Evolutionary conservation across 257 asterid genomes (phyloP), one percentile per base, ranked within the genome.

Genomic region (Ilex aquifolium): DNA sequence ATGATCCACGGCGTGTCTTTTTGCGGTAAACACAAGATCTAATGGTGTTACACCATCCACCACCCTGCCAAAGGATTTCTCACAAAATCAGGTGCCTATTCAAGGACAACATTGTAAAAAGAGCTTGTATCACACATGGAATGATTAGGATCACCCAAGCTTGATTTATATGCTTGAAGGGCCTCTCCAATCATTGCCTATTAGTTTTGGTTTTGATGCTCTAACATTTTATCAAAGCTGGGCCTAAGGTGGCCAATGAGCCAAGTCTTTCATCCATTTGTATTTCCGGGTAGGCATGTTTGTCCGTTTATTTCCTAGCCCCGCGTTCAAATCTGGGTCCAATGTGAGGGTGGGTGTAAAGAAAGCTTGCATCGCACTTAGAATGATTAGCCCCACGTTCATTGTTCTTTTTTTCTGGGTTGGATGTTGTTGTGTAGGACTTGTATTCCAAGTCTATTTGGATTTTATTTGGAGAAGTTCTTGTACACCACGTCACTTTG

Each of bases 41-140:
- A 51, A 87, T 54, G 65, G 32, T 81, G 85, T 87, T 90, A 75
- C 97, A 93, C 99, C 99, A 93, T 44, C 99, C 99, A 75, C 99
- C 99, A 70, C 99, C 99, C 99, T 93, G 85, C 60, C 72, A 71
- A 60, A 69, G 67, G 49, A 10, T 14, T 0, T 65, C 10, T 44
- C 63, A 48, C 29, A n/a, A 57, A 71, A 8, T 62, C 53, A 59
- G 61, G 30, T 59, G 55, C 27, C 3, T 12, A 46, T 14, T 14
- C 52, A 46, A 46, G n/a, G n/a, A 46, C 10, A 42, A 7, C 7
- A 11, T 11, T 42, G 48, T 42, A 42, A 42, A 1, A 1, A 7
- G 8, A 6, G 13, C 5, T 9, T 6, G 15, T 9, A 50, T 50
- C 13, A 50, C 0, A 11, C 15, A 4, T 50, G 7, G 6, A 6